Base-by-base conservation (phyloP, 257 asterid genomes). In the Striga asiatica region DNA sequence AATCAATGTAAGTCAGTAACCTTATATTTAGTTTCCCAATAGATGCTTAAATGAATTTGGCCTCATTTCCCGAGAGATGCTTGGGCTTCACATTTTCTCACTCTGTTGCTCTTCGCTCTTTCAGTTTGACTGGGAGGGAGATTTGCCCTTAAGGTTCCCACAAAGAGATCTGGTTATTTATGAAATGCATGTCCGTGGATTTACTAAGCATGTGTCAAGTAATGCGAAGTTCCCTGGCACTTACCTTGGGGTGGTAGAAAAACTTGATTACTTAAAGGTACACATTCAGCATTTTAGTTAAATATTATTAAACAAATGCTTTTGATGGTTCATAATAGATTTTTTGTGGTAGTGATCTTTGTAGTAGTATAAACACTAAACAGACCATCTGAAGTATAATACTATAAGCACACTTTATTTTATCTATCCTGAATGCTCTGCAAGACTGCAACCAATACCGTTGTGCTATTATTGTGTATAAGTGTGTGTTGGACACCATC, bases 71-170 rank as follows among this genome's bases (percentile, higher is more conserved):
- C n/a, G n/a, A n/a, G n/a, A n/a, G n/a, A n/a, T n/a, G n/a, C n/a
- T n/a, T n/a, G n/a, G n/a, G n/a, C n/a, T n/a, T n/a, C n/a, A n/a
- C 45, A 8, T 4, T 43, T 23, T 48, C 56, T 39, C 27, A 9
- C 54, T 54, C 9, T 62, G 46, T 65, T 48, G 54, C 52, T 60
- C 56, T 71, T 65, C 43, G 54, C 52, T 60, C 56, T 71, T 56
- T 59, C 74, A 92, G 99, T 92, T 92, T 79, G 94, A 92, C 56
- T 92, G 99, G 99, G 97, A 92, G 73, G 99, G 97, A 62, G 99
- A 92, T 71, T 70, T 81, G 57, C 94, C 97, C 5, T 71, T 88
- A 59, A 81, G 81, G 66, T 54, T 79, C 51, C 85, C 94, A 8
- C 97, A 88, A 59, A 75, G 75, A 52, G 75, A 84, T 65, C 76